A percentile compares a stretch with the other conserved stretches of the same genome.
Conservation (phyloP, 257 asterid species). For the Forsythia viridissima region DNA sequence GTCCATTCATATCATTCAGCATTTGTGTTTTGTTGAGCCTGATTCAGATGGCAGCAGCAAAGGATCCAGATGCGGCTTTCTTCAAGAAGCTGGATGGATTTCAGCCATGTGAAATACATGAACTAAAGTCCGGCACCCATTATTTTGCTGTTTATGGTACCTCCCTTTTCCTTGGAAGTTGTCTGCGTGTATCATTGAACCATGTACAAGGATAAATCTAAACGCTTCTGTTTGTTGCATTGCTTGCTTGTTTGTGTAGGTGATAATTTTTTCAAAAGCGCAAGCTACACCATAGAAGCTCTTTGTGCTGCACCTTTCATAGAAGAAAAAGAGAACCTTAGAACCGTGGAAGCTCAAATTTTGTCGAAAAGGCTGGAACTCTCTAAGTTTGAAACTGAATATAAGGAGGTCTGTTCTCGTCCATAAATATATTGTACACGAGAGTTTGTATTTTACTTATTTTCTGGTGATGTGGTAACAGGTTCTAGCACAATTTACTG, state of each 20-base stretch:
- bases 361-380: slow-evolving; percentile 89
- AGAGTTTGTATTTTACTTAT: slow-evolving; percentile 22
- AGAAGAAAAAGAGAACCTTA: slow-evolving; percentile 82
- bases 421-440: slow-evolving; percentile 7
- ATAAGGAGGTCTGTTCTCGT: slow-evolving; percentile 65
- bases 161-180: slow-evolving; percentile 27
- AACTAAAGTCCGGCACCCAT: slow-evolving; percentile 85
- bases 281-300: slow-evolving; percentile 80
- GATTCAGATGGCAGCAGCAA: slow-evolving; percentile 56
- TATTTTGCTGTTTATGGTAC: slow-evolving; percentile 93
- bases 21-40: slow-evolving; percentile 21
- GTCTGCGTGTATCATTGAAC: slow-evolving; percentile 11
- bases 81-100: slow-evolving; percentile 93
- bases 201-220: slow-evolving; percentile 19
- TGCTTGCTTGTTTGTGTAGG: slow-evolving; percentile 44
- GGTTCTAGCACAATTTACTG: slow-evolving; percentile 96
- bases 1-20: slow-evolving; percentile 11
- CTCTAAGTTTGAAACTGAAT: slow-evolving; percentile 91
- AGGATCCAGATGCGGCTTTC: slow-evolving; percentile 94
- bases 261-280: slow-evolving; percentile 92
- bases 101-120: slow-evolving; percentile 93
- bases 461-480: slow-evolving; percentile 24
- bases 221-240: background rate
- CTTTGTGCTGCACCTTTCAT: slow-evolving; percentile 69
- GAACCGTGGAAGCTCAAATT: slow-evolving; percentile 79